Percentiles rank a stretch among this genome's conserved stretches.
phyloP scores from a whole-genome alignment of 1,139 yeast species.

The Magnusiomyces sp. region DNA sequence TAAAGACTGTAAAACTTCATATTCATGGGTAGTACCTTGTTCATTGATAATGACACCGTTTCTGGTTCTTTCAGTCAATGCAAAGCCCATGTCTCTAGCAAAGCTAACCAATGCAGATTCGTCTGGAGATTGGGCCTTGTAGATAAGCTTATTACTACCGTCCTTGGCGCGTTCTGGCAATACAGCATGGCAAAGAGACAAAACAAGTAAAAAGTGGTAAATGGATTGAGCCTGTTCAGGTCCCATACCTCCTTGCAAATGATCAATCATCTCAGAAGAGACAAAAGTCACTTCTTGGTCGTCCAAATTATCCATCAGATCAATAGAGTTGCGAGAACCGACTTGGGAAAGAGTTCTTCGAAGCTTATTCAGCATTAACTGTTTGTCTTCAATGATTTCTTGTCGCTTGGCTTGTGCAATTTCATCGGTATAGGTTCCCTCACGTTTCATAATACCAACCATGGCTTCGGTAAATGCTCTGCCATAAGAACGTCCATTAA shows the following conservation, averaged over 20 bases:
- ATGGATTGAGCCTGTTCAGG: constrained; percentile 53
- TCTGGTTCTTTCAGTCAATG: constrained; percentile 68
- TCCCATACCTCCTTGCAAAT: constrained; percentile 44
- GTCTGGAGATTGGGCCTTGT: constrained; percentile 97
- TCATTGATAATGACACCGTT: constrained; percentile 59
- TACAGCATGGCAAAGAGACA: constrained; percentile 89
- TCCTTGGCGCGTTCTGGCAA: constrained; percentile 61
- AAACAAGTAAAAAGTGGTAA: constrained; percentile 74
- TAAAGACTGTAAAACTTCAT: constrained; percentile 64
- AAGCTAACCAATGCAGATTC: constrained; percentile 93
- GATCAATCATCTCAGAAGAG: constrained; percentile 56
- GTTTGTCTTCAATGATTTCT: constrained; percentile 50
- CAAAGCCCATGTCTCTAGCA: constrained; percentile 87
- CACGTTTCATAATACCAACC: constrained; percentile 84
- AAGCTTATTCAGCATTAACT: constrained; percentile 54
- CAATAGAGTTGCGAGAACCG: too few relatives aligned
- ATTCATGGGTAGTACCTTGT: constrained; percentile 66
- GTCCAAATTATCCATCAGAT: constrained; percentile 37
- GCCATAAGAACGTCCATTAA: constrained; percentile 82
- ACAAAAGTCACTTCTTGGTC: constrained; percentile 71
- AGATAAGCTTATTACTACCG: constrained; percentile 48
- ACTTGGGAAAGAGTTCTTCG: too few relatives aligned
- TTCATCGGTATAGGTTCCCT: constrained; percentile 70
- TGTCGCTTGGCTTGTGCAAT: constrained; percentile 24
- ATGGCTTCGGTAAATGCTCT: constrained; percentile 93